These are phyloP conservation scores for Ploettnerulaceae sp. DNA, from an alignment of 2,329 filamentous ascomycete species.

Conservation along the genomic window DNA sequence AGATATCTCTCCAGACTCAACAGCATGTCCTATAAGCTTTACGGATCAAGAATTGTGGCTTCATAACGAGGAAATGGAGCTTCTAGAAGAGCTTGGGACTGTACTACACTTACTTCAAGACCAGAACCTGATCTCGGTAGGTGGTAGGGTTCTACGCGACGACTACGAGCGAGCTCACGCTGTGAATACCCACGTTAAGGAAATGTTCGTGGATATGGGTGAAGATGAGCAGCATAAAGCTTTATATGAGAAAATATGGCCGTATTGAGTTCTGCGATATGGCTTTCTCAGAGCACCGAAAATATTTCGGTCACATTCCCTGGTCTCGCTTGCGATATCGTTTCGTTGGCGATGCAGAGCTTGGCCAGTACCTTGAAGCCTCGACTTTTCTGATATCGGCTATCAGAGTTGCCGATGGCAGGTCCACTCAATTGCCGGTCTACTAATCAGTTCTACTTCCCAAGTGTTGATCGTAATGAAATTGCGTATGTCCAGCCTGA, in stretches of 20 bases:
- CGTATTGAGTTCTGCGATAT: constrained; percentile 1
- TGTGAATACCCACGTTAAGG: not conserved
- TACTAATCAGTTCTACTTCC: no score
- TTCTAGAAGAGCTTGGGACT: constrained; percentile 4
- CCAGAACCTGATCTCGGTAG: constrained; percentile 4
- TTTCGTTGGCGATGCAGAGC: no score
- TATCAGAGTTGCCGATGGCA: no score
- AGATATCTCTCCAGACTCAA: constrained; percentile 1
- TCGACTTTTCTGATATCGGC: no score
- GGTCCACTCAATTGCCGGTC: no score
- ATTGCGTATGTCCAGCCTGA: no score
- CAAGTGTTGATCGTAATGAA: no score
- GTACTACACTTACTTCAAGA: constrained; percentile 5
- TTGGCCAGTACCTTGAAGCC: no score
- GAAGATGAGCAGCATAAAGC: constrained; percentile 3
- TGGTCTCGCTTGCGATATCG: not conserved
- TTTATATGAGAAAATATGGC: constrained; percentile 5
- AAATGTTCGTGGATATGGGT: constrained; percentile 4
- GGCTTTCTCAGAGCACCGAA: not conserved
- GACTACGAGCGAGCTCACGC: not conserved
- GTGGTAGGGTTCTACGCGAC: constrained; percentile 1
- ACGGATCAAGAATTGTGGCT: constrained; percentile 4
- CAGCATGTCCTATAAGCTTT: constrained; percentile 5
- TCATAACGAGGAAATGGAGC: constrained; percentile 8
- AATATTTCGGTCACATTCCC: not conserved